These are phyloP conservation scores for Pichia inconspicua DNA, from an alignment of 1,139 yeast species.

Conservation along the genomic window DNA sequence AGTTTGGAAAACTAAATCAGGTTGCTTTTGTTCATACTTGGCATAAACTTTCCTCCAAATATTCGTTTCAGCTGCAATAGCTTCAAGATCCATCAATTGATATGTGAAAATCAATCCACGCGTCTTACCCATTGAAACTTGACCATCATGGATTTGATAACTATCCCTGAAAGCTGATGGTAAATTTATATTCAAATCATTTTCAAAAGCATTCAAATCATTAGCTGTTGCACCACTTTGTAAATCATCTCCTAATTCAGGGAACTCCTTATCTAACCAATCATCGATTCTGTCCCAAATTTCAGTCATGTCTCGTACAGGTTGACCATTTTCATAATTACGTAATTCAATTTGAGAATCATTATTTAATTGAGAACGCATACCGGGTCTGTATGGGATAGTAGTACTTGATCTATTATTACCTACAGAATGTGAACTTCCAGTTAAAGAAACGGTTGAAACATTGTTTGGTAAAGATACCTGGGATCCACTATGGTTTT, in stretches of 20 bases:
- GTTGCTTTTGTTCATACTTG: slow-evolving; percentile 12
- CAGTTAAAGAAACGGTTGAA: slow-evolving; percentile 25
- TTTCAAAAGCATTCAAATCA: slow-evolving; percentile 70
- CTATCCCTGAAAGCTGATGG: slow-evolving; percentile 75
- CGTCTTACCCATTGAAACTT: slow-evolving; percentile 58
- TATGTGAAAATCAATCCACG: slow-evolving; percentile 65
- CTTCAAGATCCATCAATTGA: slow-evolving; percentile 62
- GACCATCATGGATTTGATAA: slow-evolving; percentile 74
- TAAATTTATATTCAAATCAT: slow-evolving; percentile 56
- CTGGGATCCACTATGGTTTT: slow-evolving; percentile 17
- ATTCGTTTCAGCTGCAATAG: slow-evolving; percentile 59
- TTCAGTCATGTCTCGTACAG: slow-evolving; percentile 64
- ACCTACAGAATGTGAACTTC: slow-evolving; percentile 9
- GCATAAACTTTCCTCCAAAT: slow-evolving; percentile 57
- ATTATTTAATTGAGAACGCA: slow-evolving; percentile 34
- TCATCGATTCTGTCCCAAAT: slow-evolving; percentile 69
- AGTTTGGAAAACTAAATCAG: slow-evolving; percentile 9
- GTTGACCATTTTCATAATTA: slow-evolving; percentile 46
- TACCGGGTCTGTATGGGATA: slow-evolving; percentile 34
- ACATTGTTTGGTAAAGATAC: slow-evolving; percentile 22
- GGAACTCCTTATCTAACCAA: slow-evolving; percentile 72
- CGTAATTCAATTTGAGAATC: slow-evolving; percentile 38
- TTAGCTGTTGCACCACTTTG: slow-evolving; percentile 65
- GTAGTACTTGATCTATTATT: slow-evolving; percentile 16
- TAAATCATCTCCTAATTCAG: slow-evolving; percentile 69